Evolutionary conservation across 768 basidiomycete species (phyloP), one percentile per base, ranked within the genome.

Genomic region (Termitomyces sp.): DNA sequence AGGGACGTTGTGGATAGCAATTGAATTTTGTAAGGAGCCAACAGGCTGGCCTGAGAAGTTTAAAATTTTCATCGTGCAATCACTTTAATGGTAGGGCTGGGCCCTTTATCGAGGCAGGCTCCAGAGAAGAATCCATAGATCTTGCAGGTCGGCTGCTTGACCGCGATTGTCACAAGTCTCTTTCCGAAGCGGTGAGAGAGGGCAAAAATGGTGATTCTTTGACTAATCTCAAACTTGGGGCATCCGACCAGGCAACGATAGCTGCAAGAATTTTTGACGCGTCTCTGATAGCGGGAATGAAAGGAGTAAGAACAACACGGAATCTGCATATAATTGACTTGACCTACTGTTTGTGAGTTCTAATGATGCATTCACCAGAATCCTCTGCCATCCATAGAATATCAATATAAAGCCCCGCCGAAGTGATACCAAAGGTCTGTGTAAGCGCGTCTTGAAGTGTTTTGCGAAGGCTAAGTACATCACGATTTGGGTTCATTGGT

Each of bases 351-450:
- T 70, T 63, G 3, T 68, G 63, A 9, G 75, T 60, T 38, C 82
- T 75, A 27, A 82, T 57, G 10, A 82, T 71, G 33, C 66, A 70
- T 48, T 74, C 70, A 3, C 57, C 57, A 1, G 78, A 78, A 7
- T 73, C 67, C 3, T 72, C 67, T 7, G 73, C 65, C 9, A 84
- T 60, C 76, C 80, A 83, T 16, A 89, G 68, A 10, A 89, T 66
- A 60, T 89, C 87, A 31, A 88, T 54, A 56, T 84, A 79, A 2
- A 73, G 75, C 44, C 75, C 71, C 1, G 84, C 75, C 9, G 70
- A 69, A 3, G 80, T 79, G 38, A 76, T 55, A 3, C 87, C 86
- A 58, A 86, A 85, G 9, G 75, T 70, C 60, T 82, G 79, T 7
- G 70, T 50, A 38, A 88, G 69, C 0, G 79, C 74, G 27, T 84